Percentiles rank a stretch among this genome's conserved stretches.
Evolutionary conservation across 1,139 yeast genomes (phyloP).

Genomic region (Nematodospora anomalae): DNA sequence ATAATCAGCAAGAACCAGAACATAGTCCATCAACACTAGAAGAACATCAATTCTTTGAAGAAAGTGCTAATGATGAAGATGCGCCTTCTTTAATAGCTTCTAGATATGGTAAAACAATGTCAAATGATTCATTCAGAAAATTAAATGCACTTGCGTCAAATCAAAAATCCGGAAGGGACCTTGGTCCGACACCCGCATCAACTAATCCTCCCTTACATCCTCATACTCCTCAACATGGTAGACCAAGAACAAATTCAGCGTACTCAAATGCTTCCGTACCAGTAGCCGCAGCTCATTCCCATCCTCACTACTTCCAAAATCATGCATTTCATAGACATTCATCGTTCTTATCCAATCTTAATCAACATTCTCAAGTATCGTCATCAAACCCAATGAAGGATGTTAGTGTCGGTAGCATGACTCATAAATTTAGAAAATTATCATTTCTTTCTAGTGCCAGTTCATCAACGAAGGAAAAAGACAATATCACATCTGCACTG

Average conservation of each 20-base stretch:
- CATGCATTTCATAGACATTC: slow-evolving; percentile 13
- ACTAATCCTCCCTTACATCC: slow-evolving; percentile 4
- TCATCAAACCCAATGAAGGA: neutral
- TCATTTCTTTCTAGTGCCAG: slow-evolving; percentile 11
- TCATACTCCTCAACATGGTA: slow-evolving; percentile 1
- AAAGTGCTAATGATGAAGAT: slow-evolving; percentile 1
- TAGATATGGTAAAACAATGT: slow-evolving; percentile 9
- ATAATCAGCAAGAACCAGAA: too few species aligned
- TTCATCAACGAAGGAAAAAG: slow-evolving; percentile 9
- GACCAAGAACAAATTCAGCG: slow-evolving; percentile 13
- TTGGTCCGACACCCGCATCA: neutral
- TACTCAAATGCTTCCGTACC: slow-evolving; percentile 7
- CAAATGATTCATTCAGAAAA: slow-evolving; percentile 6
- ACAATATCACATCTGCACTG: slow-evolving; percentile 5
- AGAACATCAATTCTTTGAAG: neutral
- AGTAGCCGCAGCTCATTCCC: slow-evolving; percentile 1
- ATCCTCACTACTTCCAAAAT: slow-evolving; percentile 7
- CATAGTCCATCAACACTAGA: neutral
- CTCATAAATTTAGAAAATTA: slow-evolving; percentile 13
- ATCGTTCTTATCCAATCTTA: slow-evolving; percentile 5
- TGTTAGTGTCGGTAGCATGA: neutral
- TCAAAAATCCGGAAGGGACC: neutral
- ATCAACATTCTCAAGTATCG: slow-evolving; percentile 7
- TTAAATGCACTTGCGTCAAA: neutral
- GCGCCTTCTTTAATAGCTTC: slow-evolving; percentile 10